Base-by-base conservation (phyloP, 345 rosid genomes). In the Excoecaria agallocha region DNA sequence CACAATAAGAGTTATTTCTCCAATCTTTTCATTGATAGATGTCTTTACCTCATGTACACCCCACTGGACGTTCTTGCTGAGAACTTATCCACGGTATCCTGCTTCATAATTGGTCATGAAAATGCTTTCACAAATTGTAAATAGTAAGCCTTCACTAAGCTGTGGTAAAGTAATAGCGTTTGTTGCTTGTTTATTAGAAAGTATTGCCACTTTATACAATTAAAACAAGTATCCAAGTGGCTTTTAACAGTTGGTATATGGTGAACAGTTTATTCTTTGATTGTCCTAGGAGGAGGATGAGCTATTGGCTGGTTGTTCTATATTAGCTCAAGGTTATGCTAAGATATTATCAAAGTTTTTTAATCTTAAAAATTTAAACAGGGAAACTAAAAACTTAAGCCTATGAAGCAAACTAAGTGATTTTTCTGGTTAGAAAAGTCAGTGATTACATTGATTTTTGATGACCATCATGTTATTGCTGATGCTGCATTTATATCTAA, bases 351-450 rank as follows among this genome's bases (percentile, higher is more conserved):
- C 39, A 3, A 60, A 25, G 12, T 60, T 60, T 12, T 60, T 60
- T 12, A 60, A 60, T 22, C 54, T 57, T 19, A 22, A 8, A n/a
- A 57, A 57, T 20, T 57, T n/a, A 1, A 57, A n/a, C 61, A 57
- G 50, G 12, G 16, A 64, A 64, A 64, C 30, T 15, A 45, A 24
- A 50, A 38, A n/a, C 16, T n/a, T 24, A 24, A 49, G 35, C 51
- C 54, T 24, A 15, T 46, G 9, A 46, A 20, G 38, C 4, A 30
- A 30, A 20, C n/a, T n/a, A 20, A 57, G 15, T 60, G 41, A 38
- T 30, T 60, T 60, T 60, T 15, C 64, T 17, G 64, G 64, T 60
- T 60, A 60, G 35, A 60, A 60, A 24, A 24, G 71, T 54, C 41
- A 17, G 55, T 63, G 22, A 59, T 70, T 54, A 39, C 4, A 30